A percentile compares a stretch with the other conserved stretches of the same genome.
Conservation (phyloP, 2,329 filamentous ascomycete genomes). For the Sclerotinia borealis region DNA sequence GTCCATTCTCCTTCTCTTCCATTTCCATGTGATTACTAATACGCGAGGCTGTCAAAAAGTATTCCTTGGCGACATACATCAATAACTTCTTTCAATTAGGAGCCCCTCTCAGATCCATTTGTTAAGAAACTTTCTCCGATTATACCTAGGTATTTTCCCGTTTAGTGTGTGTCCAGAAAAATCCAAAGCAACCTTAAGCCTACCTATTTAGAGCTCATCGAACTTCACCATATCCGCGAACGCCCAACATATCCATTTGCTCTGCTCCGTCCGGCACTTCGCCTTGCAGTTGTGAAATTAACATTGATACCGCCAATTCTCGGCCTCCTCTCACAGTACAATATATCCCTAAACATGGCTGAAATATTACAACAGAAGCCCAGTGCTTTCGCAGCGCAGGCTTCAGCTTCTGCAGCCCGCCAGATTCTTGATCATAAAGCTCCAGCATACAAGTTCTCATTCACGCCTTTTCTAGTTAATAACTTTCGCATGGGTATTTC, state of each 20-base stretch:
- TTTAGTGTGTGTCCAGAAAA: background rate
- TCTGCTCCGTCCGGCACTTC: background rate
- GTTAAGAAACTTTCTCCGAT: too few species aligned
- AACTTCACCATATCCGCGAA: background rate
- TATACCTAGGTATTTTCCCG: too few species aligned
- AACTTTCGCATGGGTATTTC: slow-evolving; percentile 82
- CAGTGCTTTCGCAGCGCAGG: slow-evolving; percentile 11
- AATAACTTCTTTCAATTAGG: background rate
- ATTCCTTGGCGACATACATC: background rate
- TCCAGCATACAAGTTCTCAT: slow-evolving; percentile 65
- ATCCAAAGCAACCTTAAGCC: background rate
- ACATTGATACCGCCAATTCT: background rate
- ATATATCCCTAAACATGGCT: background rate
- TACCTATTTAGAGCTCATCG: background rate
- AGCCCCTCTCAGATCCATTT: too few species aligned
- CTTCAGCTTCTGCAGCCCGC: slow-evolving; percentile 15
- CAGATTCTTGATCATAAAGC: slow-evolving; percentile 52
- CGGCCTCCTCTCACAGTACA: background rate
- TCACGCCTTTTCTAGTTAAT: slow-evolving; percentile 76
- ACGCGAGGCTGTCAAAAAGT: slow-evolving; percentile 2
- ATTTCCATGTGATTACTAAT: background rate
- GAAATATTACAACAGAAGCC: slow-evolving; percentile 6
- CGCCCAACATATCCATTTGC: background rate
- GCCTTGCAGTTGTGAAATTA: background rate
- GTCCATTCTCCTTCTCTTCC: too few species aligned